phyloP scores from a whole-genome alignment of 2,329 filamentous ascomycete genomes.

The Pyrenochaeta sp. region DNA sequence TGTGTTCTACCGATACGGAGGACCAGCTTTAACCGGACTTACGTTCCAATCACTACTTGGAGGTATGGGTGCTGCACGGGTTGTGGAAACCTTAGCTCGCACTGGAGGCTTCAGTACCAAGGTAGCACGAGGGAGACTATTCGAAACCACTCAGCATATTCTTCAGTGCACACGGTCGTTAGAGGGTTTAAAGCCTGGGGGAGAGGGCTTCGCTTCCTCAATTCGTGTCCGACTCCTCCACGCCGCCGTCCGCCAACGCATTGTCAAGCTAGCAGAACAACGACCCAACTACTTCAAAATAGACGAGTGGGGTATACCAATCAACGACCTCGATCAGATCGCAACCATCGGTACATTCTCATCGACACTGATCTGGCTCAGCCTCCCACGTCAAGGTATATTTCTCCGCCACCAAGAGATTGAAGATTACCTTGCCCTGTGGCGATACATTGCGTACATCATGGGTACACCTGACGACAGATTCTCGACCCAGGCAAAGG shows the following conservation, averaged over 20 bases:
- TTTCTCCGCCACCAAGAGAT: slow-evolving; percentile 69
- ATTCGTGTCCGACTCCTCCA: slow-evolving; percentile 75
- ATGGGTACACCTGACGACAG: slow-evolving; percentile 72
- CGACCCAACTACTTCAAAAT: slow-evolving; percentile 70
- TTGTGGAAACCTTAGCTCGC: slow-evolving; percentile 76
- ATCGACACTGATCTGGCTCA: slow-evolving; percentile 71
- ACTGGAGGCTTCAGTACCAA: slow-evolving; percentile 77
- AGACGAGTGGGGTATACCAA: slow-evolving; percentile 68
- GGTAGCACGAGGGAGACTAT: slow-evolving; percentile 70
- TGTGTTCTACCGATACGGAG: slow-evolving; percentile 79
- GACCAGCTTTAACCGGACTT: slow-evolving; percentile 69
- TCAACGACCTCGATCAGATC: slow-evolving; percentile 79
- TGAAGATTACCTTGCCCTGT: slow-evolving; percentile 75
- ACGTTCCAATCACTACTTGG: slow-evolving; percentile 73
- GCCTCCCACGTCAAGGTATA: slow-evolving; percentile 77
- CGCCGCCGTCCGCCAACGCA: slow-evolving; percentile 71
- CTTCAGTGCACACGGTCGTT: slow-evolving; percentile 74
- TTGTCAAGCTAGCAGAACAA: slow-evolving; percentile 65
- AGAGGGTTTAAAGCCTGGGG: slow-evolving; percentile 72
- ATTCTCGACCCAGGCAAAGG: slow-evolving; percentile 64
- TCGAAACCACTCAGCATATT: slow-evolving; percentile 79
- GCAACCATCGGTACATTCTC: slow-evolving; percentile 77
- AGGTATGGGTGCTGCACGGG: slow-evolving; percentile 75
- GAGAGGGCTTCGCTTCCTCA: slow-evolving; percentile 70
- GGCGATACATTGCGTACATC: slow-evolving; percentile 77